Conservation (phyloP, 768 basidiomycete species). For the Kwoniella bestiolae region DNA sequence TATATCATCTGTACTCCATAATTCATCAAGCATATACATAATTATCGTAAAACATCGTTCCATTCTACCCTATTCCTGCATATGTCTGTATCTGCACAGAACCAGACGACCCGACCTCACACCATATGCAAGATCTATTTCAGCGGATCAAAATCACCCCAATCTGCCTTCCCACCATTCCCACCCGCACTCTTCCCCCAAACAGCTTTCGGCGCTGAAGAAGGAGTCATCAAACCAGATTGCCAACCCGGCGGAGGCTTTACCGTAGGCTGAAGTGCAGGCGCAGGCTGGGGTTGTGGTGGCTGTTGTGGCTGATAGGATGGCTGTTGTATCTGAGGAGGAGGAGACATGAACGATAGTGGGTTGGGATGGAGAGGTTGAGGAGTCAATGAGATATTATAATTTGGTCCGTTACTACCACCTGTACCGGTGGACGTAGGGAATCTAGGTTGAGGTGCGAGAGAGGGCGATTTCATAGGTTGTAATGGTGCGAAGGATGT, state of each 20-base stretch:
- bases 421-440: not conserved
- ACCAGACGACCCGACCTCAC: too few species aligned
- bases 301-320: constrained; percentile 4
- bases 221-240: constrained; percentile 51
- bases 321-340: not conserved
- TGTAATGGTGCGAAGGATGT: constrained; percentile 9
- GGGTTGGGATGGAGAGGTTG: constrained; percentile 31
- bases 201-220: constrained; percentile 33
- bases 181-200: constrained; percentile 25
- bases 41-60: not conserved
- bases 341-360: constrained; percentile 27
- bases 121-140: constrained; percentile 22
- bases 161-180: constrained; percentile 33
- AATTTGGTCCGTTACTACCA: constrained; percentile 42
- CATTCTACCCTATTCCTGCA: too few species aligned
- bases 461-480: constrained; percentile 3
- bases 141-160: constrained; percentile 57
- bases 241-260: constrained; percentile 49
- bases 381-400: constrained; percentile 49
- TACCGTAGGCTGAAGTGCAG: constrained; percentile 15
- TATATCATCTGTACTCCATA: not conserved
- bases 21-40: not conserved
- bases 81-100: too few species aligned
- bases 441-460: constrained; percentile 4
- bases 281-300: constrained; percentile 3